Evolutionary conservation across 257 asterid species (phyloP).

Genomic region (Handroanthus guayacan): DNA sequence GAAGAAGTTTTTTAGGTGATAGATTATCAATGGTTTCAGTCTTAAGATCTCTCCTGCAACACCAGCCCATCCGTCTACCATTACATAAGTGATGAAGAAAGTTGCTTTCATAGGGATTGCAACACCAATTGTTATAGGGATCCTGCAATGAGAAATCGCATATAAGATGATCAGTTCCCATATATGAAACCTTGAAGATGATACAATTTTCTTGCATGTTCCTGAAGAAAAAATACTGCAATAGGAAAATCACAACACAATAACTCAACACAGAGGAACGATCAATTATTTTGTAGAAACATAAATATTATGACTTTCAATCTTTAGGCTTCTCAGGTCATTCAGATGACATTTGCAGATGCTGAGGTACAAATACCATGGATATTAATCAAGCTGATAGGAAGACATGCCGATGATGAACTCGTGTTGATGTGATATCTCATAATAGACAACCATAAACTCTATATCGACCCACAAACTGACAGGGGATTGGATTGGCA

Average conservation of each 20-base stretch:
- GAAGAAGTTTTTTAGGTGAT: constrained; percentile 80
- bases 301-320: neutral
- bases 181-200: neutral
- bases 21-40: constrained; percentile 77
- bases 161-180: neutral
- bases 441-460: neutral
- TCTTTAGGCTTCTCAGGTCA: neutral
- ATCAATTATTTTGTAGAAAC: neutral
- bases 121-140: constrained; percentile 73
- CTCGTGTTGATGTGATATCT: neutral
- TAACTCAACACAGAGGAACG: neutral
- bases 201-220: neutral
- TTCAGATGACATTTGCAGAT: neutral
- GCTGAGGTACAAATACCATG: neutral
- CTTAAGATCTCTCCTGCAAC: constrained; percentile 89
- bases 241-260: neutral
- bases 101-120: constrained; percentile 97
- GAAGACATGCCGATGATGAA: neutral
- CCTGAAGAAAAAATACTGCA: constrained; percentile 19
- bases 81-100: constrained; percentile 85
- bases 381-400: constrained; percentile 1
- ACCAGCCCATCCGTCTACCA: constrained; percentile 98
- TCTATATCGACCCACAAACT: neutral
- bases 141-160: constrained; percentile 53
- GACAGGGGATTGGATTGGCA: neutral